Percentiles rank a stretch among this genome's conserved stretches.
phyloP scores from a whole-genome alignment of 306 rosid species.

The Lithocarpus polystachyus region DNA sequence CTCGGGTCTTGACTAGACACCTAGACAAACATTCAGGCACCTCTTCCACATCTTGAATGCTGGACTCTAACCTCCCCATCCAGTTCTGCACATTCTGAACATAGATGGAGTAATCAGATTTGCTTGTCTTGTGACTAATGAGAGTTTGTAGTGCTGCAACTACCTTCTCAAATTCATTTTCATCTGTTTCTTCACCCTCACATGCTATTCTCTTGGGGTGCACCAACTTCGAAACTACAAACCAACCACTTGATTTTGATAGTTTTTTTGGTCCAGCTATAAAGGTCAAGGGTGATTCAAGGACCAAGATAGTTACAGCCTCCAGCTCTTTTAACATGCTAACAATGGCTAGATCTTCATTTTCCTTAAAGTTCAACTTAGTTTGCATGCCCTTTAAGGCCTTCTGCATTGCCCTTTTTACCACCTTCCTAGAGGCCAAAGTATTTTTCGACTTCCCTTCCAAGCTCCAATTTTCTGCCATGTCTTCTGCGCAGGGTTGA shows the following conservation, averaged over 20 bases:
- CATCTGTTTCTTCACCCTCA: conserved; percentile 23
- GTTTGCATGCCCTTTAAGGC: conserved; percentile 26
- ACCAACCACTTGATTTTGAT: conserved; percentile 35
- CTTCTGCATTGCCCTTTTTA: conserved; percentile 36
- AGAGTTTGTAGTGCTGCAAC: conserved; percentile 45
- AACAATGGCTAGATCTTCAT: conserved; percentile 28
- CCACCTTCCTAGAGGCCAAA: conserved; percentile 52
- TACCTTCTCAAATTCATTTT: conserved; percentile 44
- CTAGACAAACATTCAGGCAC: conserved; percentile 39
- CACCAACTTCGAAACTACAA: conserved; percentile 38
- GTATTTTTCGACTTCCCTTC: conserved; percentile 36
- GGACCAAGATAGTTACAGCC: conserved; percentile 19
- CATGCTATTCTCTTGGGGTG: conserved; percentile 20
- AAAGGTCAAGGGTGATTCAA: conserved; percentile 33
- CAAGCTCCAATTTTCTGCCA: conserved; percentile 40
- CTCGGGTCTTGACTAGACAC: conserved; percentile 38
- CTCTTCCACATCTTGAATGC: conserved; percentile 44
- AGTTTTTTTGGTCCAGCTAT: conserved; percentile 21
- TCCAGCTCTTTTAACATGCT: conserved; percentile 33
- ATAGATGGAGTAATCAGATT: conserved; percentile 10
- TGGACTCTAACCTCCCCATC: conserved; percentile 38
- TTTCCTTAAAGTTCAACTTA: conserved; percentile 24
- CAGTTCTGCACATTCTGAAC: conserved; percentile 29
- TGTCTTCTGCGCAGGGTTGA: conserved; percentile 48
- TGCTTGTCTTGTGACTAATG: conserved; percentile 30